A percentile compares a stretch with the other conserved stretches of the same genome.
Conservation (phyloP, 208 protist species). For the Leishmania braziliensis region DNA sequence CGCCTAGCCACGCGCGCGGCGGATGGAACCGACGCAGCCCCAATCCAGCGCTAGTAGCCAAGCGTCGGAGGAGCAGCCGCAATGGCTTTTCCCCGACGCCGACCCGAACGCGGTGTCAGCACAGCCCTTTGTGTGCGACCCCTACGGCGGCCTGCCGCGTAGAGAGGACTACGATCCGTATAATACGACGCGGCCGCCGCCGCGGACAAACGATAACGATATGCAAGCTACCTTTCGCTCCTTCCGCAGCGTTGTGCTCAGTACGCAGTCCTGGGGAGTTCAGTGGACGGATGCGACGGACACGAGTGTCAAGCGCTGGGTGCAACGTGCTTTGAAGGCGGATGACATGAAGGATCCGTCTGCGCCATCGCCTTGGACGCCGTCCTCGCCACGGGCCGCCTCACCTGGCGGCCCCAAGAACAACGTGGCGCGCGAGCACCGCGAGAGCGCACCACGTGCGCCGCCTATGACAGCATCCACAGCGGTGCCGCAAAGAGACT, state of each 20-base stretch:
- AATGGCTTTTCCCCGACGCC: constrained; percentile 11
- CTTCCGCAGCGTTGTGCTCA: constrained; percentile 42
- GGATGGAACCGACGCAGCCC: not conserved
- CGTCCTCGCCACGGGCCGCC: constrained; percentile 7
- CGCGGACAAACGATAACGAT: constrained; percentile 18
- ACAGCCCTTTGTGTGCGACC: constrained; percentile 34
- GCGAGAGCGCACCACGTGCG: not conserved
- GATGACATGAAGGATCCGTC: constrained; percentile 1
- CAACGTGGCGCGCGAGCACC: not conserved
- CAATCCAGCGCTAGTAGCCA: not conserved
- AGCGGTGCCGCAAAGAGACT: not conserved
- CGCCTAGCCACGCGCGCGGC: not conserved
- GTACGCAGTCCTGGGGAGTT: constrained; percentile 36
- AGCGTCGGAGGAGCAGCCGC: constrained; percentile 2
- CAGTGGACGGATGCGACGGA: constrained; percentile 26
- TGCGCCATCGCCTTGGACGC: not conserved
- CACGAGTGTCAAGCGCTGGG: constrained; percentile 48
- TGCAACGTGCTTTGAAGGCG: constrained; percentile 20
- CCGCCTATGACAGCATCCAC: not conserved
- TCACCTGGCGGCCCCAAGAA: not conserved
- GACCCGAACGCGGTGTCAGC: constrained; percentile 1
- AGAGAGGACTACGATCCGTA: constrained; percentile 35
- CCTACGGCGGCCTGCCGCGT: constrained; percentile 51
- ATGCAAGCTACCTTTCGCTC: constrained; percentile 19
- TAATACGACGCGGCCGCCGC: constrained; percentile 22